A percentile compares a stretch with the other conserved stretches of the same genome.
These are phyloP conservation scores for Fusarium nodosum DNA, from an alignment of 2,329 filamentous ascomycete genomes.

Conservation along the genomic window DNA sequence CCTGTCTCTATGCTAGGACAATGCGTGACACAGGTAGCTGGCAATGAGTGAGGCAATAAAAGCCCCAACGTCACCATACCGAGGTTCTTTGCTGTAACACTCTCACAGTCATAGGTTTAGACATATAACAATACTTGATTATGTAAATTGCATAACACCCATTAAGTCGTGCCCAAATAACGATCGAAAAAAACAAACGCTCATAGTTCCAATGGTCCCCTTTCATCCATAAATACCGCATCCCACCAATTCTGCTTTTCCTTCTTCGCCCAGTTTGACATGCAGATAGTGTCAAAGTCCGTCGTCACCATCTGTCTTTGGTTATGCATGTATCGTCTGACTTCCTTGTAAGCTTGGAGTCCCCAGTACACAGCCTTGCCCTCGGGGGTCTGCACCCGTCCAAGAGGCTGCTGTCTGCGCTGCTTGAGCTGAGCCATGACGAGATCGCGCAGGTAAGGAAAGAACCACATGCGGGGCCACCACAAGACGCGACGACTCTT, in stretches of 20 bases:
- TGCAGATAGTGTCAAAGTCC: slow-evolving; percentile 16
- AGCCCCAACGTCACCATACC: not conserved
- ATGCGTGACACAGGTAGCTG: not conserved
- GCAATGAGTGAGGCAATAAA: not conserved
- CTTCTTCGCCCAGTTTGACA: slow-evolving; percentile 28
- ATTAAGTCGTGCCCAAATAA: not conserved
- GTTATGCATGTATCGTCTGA: slow-evolving; percentile 24
- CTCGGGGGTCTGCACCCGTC: slow-evolving; percentile 2
- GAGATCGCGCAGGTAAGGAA: slow-evolving; percentile 37
- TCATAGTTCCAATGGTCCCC: slow-evolving; percentile 17
- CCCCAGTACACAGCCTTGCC: slow-evolving; percentile 37
- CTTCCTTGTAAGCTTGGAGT: slow-evolving; percentile 26
- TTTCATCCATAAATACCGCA: slow-evolving; percentile 22
- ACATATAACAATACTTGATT: not conserved
- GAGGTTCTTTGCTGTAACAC: no score
- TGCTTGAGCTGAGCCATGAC: slow-evolving; percentile 27
- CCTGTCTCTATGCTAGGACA: not conserved
- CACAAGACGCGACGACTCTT: slow-evolving; percentile 35
- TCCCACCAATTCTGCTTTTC: slow-evolving; percentile 35
- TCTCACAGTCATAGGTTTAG: not conserved
- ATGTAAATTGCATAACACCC: not conserved
- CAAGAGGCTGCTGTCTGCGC: slow-evolving; percentile 20
- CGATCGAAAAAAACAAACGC: slow-evolving; percentile 11
- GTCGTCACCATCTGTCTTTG: slow-evolving; percentile 4
- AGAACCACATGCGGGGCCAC: slow-evolving; percentile 46